Base-by-base conservation (phyloP, 2,329 filamentous ascomycete genomes). In the Cercospora nicotianae region DNA sequence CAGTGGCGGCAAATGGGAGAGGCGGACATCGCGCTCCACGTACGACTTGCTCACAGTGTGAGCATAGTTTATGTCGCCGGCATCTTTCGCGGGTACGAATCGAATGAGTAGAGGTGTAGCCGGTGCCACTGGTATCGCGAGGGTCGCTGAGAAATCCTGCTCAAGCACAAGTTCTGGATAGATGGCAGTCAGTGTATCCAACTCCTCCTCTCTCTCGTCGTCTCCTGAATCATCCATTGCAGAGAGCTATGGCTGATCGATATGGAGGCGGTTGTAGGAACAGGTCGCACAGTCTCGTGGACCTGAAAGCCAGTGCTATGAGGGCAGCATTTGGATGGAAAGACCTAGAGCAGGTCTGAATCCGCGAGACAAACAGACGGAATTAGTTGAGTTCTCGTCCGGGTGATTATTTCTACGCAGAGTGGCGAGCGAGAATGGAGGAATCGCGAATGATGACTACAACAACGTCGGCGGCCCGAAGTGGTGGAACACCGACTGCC, bases 141-240 rank as follows among this genome's bases (percentile, higher is more conserved):
- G 80, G 4, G 80, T 82, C 1, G 86, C 86, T 65, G 79, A 78
- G 73, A 84, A 86, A 8, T 74, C 72, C 8, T 82, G 74, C 63
- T 87, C 81, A 67, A 85, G 76, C 33, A 79, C 77, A 18, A 89
- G 82, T 77, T 90, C 87, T 1, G 87, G 87, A 68, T 83, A 90
- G 66, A 90, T 90, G 60, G 87, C 87, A 55, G 83, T 81, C 66
- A 90, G 83, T 26, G 87, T 84, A 9, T 81, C 83, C 58, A 90
- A 80, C 77, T 90, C 87, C 72, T 88, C 83, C 31, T 82, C 81
- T 69, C 87, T 84, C 72, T 89, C 87, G 74, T 89, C 87, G 12
- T 64, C 62, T 13, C 16, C 62, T 28, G 31, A 18, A 20, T 61
- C 30, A 31, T 65, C 70, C 68, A 70, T 72, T 33, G 55, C 63